Conservation (phyloP, 164 flowering plant species). For the Umbellularia californica region DNA sequence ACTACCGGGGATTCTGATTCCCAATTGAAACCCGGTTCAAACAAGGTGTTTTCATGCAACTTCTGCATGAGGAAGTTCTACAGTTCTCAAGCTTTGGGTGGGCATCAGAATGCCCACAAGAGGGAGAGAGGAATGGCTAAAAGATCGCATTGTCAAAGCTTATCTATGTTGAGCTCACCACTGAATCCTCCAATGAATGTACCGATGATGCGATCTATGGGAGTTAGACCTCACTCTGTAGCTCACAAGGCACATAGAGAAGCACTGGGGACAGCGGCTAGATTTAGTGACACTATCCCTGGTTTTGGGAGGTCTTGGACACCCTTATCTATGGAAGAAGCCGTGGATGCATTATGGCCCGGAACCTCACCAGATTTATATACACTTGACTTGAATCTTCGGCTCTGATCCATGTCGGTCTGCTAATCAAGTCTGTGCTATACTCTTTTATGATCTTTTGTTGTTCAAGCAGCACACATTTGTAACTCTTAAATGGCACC, state of each 20-base stretch:
- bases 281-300: constrained; percentile 17
- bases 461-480: neutral
- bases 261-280: constrained; percentile 14
- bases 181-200: constrained; percentile 12
- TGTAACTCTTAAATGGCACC: neutral
- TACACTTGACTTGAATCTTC: constrained; percentile 45
- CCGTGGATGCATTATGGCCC: constrained; percentile 38
- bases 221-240: constrained; percentile 31
- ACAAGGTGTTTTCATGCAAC: constrained; percentile 74
- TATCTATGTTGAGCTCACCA: constrained; percentile 1
- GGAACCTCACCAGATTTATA: constrained; percentile 33
- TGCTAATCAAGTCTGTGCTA: neutral
- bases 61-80: constrained; percentile 86
- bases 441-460: neutral
- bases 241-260: constrained; percentile 23
- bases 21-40: constrained; percentile 29
- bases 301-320: constrained; percentile 20
- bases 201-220: constrained; percentile 17
- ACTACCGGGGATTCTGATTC: constrained; percentile 11
- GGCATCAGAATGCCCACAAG: constrained; percentile 96
- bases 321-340: constrained; percentile 17
- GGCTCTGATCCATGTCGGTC: constrained; percentile 32
- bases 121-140: constrained; percentile 73
- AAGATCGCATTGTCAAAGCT: constrained; percentile 15
- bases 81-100: constrained; percentile 91